phyloP scores from a whole-genome alignment of 2,329 filamentous ascomycete genomes.

The Endoconidiophora polonica region DNA sequence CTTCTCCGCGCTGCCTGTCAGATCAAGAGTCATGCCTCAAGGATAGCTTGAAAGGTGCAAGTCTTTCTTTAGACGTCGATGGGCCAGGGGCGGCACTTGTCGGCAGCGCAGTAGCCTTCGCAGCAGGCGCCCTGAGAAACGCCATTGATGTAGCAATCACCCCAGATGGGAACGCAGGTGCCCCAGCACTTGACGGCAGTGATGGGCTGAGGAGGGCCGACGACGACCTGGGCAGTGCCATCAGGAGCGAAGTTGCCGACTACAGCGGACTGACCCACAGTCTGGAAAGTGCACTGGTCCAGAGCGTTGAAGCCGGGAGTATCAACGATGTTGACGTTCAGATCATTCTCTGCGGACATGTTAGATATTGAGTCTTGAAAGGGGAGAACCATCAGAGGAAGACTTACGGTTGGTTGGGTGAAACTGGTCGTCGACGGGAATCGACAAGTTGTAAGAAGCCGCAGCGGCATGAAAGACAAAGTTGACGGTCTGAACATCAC shows the following conservation, averaged over 20 bases:
- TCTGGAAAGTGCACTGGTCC: conserved; percentile 28
- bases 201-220: conserved; percentile 29
- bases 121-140: conserved; percentile 26
- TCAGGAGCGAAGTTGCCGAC: conserved; percentile 17
- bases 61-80: not conserved
- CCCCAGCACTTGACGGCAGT: conserved; percentile 26
- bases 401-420: conserved; percentile 23
- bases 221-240: conserved; percentile 24
- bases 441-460: conserved; percentile 24
- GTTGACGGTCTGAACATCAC: conserved; percentile 23
- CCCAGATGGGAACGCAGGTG: conserved; percentile 25
- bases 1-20: no score
- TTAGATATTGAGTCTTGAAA: conserved; percentile 2
- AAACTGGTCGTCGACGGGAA: conserved; percentile 26
- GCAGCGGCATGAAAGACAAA: conserved; percentile 29
- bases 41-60: no score
- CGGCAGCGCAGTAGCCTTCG: conserved; percentile 27
- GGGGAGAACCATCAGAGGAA: not conserved
- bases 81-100: conserved; percentile 23
- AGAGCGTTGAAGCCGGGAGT: conserved; percentile 28
- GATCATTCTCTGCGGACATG: conserved; percentile 21
- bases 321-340: conserved; percentile 26
- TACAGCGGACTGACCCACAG: conserved; percentile 16
- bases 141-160: conserved; percentile 23
- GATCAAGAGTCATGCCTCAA: no score